A percentile compares a stretch with the other conserved stretches of the same genome.
These are phyloP conservation scores for Hemerocallis citrina DNA, from an alignment of 106 monocot genomes.

Conservation along the genomic window DNA sequence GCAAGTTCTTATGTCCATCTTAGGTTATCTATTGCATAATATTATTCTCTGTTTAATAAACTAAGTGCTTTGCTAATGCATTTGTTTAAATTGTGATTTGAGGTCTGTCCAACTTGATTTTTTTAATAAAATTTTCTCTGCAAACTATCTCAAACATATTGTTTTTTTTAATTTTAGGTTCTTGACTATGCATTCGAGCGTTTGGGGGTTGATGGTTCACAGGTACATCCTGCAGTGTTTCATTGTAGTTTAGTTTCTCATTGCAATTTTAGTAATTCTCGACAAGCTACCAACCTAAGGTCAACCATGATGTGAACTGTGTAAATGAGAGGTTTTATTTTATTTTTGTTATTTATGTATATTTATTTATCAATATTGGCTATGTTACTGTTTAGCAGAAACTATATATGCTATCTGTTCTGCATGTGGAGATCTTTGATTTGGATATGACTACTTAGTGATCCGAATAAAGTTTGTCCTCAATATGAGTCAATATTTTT, in stretches of 20 bases:
- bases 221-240: constrained; percentile 23
- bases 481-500: too few relatives aligned
- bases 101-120: constrained; percentile 1
- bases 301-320: too few relatives aligned
- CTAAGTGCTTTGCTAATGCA: neutral
- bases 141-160: neutral
- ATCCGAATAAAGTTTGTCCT: too few relatives aligned
- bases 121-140: too few relatives aligned
- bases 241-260: neutral
- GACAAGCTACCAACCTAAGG: neutral
- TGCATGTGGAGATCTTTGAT: too few relatives aligned
- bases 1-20: neutral
- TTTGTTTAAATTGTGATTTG: constrained; percentile 2
- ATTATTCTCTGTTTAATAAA: neutral
- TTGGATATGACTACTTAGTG: too few relatives aligned
- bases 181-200: constrained; percentile 94
- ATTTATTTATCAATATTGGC: too few relatives aligned
- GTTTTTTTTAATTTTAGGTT: constrained; percentile 38
- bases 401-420: too few relatives aligned
- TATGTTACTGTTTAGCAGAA: too few relatives aligned
- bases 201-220: constrained; percentile 51
- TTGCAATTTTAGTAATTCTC: neutral
- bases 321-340: too few relatives aligned
- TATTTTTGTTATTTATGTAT: too few relatives aligned
- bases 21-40: neutral